Conservation (phyloP, 148 eudicot species). For the Cornus florida region DNA sequence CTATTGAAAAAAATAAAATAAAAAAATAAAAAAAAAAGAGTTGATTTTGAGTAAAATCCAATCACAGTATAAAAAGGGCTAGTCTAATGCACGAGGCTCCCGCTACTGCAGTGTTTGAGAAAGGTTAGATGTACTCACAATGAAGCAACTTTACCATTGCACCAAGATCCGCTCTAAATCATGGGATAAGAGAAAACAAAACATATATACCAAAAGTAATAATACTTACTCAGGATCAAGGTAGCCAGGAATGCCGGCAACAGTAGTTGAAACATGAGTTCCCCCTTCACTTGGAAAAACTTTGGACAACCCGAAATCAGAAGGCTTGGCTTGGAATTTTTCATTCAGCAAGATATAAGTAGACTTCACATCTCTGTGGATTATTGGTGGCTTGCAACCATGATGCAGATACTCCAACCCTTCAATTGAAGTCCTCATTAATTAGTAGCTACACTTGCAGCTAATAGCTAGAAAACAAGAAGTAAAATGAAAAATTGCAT, state of each 20-base stretch:
- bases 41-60: no score
- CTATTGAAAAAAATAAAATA: no score
- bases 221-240: slow-evolving; percentile 25
- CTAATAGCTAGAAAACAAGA: no score
- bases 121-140: no score
- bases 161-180: no score
- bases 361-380: background rate
- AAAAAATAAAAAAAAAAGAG: no score
- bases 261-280: slow-evolving; percentile 13
- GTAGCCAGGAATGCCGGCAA: slow-evolving; percentile 29
- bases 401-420: slow-evolving; percentile 4
- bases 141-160: no score
- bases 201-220: no score
- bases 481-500: background rate
- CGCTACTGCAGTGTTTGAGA: no score
- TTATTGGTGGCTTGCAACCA: background rate
- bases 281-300: background rate
- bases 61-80: no score
- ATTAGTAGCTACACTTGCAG: background rate
- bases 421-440: background rate
- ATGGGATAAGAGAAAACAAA: no score
- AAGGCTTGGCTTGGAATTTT: slow-evolving; percentile 10
- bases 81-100: no score
- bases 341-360: background rate
- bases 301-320: slow-evolving; percentile 32